Conservation (phyloP, 108 stramenopile genomes). For the Licmophora abbreviata region DNA sequence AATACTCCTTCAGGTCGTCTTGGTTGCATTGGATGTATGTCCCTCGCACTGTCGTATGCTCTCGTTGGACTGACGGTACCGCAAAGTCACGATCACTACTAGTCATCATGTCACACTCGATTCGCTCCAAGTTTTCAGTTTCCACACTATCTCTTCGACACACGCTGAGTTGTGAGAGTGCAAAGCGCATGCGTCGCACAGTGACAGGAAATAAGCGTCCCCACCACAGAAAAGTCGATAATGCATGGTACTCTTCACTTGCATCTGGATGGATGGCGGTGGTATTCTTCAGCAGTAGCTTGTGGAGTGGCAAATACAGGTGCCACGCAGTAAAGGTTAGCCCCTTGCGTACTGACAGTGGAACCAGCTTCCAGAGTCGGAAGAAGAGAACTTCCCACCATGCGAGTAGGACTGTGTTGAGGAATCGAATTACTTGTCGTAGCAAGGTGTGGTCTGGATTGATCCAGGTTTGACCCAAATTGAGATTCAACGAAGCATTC, state of each 20-base stretch:
- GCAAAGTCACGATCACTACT: background rate
- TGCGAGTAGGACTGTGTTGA: slow-evolving; percentile 17
- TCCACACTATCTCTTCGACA: too few species aligned
- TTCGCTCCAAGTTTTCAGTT: too few species aligned
- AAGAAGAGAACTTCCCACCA: slow-evolving; percentile 40
- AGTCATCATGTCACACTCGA: background rate
- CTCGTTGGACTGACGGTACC: background rate
- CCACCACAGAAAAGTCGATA: slow-evolving; percentile 65
- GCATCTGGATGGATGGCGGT: slow-evolving; percentile 52
- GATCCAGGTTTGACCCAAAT: slow-evolving; percentile 44
- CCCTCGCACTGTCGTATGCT: slow-evolving; percentile 49
- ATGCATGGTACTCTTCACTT: slow-evolving; percentile 64
- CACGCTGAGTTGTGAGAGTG: slow-evolving; percentile 58
- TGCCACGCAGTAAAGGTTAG: slow-evolving; percentile 46
- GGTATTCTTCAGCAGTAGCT: slow-evolving; percentile 30
- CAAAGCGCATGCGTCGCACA: slow-evolving; percentile 54
- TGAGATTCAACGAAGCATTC: slow-evolving; percentile 42
- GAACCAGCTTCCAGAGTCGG: slow-evolving; percentile 35
- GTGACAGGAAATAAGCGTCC: slow-evolving; percentile 55
- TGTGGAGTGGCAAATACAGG: slow-evolving; percentile 58
- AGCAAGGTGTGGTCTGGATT: slow-evolving; percentile 29
- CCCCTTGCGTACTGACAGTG: slow-evolving; percentile 29
- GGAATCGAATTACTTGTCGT: slow-evolving; percentile 12
- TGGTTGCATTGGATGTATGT: slow-evolving; percentile 35
- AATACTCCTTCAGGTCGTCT: slow-evolving; percentile 19